A percentile compares a stretch with the other conserved stretches of the same genome.
These are phyloP conservation scores for Epithele typhae DNA, from an alignment of 768 basidiomycete genomes.

Conservation along the genomic window DNA sequence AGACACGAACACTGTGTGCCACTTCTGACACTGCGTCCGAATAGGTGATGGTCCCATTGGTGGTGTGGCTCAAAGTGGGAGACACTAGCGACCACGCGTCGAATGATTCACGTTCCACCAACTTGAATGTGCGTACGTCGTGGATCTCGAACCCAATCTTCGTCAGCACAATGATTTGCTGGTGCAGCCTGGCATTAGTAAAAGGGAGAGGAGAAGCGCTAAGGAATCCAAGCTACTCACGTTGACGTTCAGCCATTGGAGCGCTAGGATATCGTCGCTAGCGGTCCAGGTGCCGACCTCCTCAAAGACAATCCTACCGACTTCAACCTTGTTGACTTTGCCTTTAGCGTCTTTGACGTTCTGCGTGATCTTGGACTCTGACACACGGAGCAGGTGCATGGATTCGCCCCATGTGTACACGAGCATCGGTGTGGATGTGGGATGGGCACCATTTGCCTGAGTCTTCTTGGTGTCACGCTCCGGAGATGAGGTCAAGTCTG, in stretches of 20 bases:
- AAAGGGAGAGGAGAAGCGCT: no score
- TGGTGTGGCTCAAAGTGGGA: constrained; percentile 44
- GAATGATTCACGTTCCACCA: constrained; percentile 61
- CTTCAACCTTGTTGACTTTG: constrained; percentile 53
- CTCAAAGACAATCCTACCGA: constrained; percentile 63
- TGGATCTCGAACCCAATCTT: constrained; percentile 58
- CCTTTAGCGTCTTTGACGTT: constrained; percentile 48
- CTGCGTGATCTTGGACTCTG: constrained; percentile 53
- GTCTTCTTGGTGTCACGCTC: constrained; percentile 23
- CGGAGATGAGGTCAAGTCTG: constrained; percentile 11
- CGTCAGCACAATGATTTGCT: constrained; percentile 74
- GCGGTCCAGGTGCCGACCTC: constrained; percentile 56
- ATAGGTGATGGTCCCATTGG: constrained; percentile 44
- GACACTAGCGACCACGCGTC: constrained; percentile 54
- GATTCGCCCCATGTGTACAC: constrained; percentile 82
- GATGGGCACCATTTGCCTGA: constrained; percentile 12
- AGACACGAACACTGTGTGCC: constrained; percentile 68
- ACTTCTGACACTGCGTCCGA: constrained; percentile 49
- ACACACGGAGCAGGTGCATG: constrained; percentile 62
- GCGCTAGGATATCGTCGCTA: constrained; percentile 57
- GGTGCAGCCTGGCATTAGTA: background rate
- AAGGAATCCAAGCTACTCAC: constrained; percentile 57
- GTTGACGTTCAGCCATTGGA: constrained; percentile 86
- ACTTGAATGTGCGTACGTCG: constrained; percentile 50
- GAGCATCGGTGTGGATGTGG: constrained; percentile 49